Conservation (phyloP, 2,329 filamentous ascomycete species). For the Curvularia sp. region DNA sequence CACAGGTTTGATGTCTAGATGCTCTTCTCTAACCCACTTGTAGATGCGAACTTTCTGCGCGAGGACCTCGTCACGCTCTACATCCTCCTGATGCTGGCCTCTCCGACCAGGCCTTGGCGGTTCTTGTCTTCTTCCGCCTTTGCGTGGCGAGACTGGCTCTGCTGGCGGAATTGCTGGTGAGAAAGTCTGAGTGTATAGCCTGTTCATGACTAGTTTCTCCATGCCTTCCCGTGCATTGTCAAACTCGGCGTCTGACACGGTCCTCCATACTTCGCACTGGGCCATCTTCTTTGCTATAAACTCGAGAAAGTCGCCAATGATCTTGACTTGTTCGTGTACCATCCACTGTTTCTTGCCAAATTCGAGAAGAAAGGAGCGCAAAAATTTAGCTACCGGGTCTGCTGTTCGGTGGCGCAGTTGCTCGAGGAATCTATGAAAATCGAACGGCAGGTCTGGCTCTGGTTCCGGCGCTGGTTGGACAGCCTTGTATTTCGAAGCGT, state of each 20-base stretch:
- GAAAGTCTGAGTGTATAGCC: conserved; percentile 93
- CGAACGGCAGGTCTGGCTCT: conserved; percentile 87
- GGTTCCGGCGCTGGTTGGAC: conserved; percentile 62
- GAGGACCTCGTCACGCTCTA: conserved; percentile 94
- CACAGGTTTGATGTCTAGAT: conserved; percentile 87
- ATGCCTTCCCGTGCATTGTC: conserved; percentile 98
- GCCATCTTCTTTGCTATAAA: conserved; percentile 99
- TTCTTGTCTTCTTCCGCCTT: conserved; percentile 66
- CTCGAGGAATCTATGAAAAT: conserved; percentile 96
- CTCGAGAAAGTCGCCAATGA: conserved; percentile 92
- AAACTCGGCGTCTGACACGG: conserved; percentile 94
- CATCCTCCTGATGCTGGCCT: conserved; percentile 97
- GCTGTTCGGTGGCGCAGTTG: conserved; percentile 95
- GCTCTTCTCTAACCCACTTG: conserved; percentile 89
- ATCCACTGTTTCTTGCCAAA: conserved; percentile 99
- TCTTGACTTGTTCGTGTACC: conserved; percentile 99
- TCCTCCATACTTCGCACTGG: conserved; percentile 93
- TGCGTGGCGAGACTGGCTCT: conserved; percentile 74
- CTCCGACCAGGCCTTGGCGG: conserved; percentile 77
- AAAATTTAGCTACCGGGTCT: conserved; percentile 95
- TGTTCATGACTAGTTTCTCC: conserved; percentile 99
- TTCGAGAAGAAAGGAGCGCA: conserved; percentile 91
- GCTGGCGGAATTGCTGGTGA: conserved; percentile 89
- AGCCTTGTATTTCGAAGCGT: conserved; percentile 62
- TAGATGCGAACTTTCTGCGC: conserved; percentile 98